phyloP scores from a whole-genome alignment of 176 grass and related monocot genomes.

The Cocos nucifera region DNA sequence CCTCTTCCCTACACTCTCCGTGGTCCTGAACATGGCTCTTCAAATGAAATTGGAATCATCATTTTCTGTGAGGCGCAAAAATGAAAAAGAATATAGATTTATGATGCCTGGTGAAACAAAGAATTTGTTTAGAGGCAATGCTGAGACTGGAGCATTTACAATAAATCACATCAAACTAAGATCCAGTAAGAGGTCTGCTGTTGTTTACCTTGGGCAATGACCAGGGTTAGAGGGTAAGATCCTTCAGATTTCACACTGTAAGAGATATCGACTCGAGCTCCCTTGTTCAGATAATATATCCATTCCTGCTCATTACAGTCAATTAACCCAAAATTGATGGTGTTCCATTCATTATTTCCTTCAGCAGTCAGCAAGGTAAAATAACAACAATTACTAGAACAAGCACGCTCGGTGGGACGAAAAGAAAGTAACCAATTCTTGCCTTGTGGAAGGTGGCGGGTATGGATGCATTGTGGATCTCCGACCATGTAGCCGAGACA shows the following conservation, averaged over 20 bases:
- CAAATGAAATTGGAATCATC: too few relatives aligned
- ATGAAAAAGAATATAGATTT: too few relatives aligned
- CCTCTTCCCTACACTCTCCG: too few relatives aligned
- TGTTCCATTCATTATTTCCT: too few relatives aligned
- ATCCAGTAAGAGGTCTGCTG: not conserved
- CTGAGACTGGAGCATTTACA: too few relatives aligned
- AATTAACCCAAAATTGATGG: not conserved
- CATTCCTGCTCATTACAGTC: conserved; percentile 38
- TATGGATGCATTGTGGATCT: conserved; percentile 33
- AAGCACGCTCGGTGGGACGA: too few relatives aligned
- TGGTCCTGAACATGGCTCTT: too few relatives aligned
- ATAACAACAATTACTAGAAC: too few relatives aligned
- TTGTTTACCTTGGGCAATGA: conserved; percentile 44
- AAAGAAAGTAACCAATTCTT: not conserved
- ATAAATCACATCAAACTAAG: not conserved
- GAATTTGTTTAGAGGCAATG: too few relatives aligned
- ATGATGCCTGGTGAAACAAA: too few relatives aligned
- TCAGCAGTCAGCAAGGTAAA: too few relatives aligned
- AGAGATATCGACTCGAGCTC: conserved; percentile 29
- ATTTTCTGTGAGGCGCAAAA: too few relatives aligned
- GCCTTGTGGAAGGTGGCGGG: conserved; percentile 44
- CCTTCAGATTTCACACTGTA: conserved; percentile 32
- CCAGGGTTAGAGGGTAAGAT: conserved; percentile 31
- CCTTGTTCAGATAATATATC: conserved; percentile 53
- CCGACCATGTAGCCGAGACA: conserved; percentile 36